phyloP scores from a whole-genome alignment of 2,329 filamentous ascomycete species.

The Fusarium sp. region DNA sequence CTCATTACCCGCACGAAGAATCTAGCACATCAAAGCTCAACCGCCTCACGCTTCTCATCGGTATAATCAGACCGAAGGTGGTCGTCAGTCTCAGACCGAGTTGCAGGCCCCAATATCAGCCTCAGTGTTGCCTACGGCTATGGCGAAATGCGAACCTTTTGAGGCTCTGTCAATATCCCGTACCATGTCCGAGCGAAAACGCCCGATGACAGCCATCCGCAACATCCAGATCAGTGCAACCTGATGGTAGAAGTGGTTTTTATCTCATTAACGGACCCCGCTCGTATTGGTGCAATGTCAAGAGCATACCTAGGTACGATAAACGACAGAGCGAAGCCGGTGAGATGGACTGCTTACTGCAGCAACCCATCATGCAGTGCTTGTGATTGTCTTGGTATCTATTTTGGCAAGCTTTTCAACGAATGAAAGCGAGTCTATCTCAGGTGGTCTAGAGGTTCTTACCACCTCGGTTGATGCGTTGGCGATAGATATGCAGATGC shows the following conservation, averaged over 20 bases:
- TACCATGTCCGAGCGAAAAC: neutral
- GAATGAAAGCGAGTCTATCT: slow-evolving; percentile 8
- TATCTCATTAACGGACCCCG: slow-evolving; percentile 12
- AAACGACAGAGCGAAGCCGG: slow-evolving; percentile 24
- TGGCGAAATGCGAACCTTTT: neutral
- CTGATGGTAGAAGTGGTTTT: slow-evolving; percentile 12
- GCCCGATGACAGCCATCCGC: neutral
- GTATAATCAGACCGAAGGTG: neutral
- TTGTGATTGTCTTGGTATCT: slow-evolving; percentile 23
- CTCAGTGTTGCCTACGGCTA: neutral
- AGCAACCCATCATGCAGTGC: slow-evolving; percentile 32
- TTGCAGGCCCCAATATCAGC: neutral
- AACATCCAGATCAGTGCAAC: slow-evolving; percentile 8
- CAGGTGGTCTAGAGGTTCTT: slow-evolving; percentile 9
- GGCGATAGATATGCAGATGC: slow-evolving; percentile 27
- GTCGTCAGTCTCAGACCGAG: neutral
- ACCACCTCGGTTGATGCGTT: slow-evolving; percentile 26
- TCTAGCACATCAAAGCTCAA: slow-evolving; percentile 2
- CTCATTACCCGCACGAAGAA: neutral
- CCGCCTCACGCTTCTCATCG: slow-evolving; percentile 18
- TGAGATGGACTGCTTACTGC: slow-evolving; percentile 24
- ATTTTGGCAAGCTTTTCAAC: neutral
- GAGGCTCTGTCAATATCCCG: slow-evolving; percentile 1
- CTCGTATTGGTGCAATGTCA: slow-evolving; percentile 36
- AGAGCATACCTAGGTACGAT: slow-evolving; percentile 24